A percentile compares a stretch with the other conserved stretches of the same genome.
Evolutionary conservation across 805 yeast species (phyloP).

Genomic region (Candida hungchunana): DNA sequence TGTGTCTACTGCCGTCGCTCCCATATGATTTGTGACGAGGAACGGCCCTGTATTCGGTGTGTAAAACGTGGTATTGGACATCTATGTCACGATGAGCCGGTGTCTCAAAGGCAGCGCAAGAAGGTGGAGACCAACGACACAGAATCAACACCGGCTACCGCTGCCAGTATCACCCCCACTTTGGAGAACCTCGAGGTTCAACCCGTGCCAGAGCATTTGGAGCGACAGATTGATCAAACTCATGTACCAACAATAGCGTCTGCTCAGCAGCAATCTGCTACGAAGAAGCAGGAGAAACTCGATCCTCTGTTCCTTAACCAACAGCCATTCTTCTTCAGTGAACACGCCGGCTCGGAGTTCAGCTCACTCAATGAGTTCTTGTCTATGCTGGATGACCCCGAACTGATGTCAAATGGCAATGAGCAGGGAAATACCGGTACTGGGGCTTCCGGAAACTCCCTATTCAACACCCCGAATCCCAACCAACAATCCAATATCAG

Average conservation of each 20-base stretch:
- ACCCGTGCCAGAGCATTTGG: slow-evolving; percentile 21
- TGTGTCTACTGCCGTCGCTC: slow-evolving; percentile 91
- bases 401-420: slow-evolving; percentile 48
- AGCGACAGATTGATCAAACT: slow-evolving; percentile 15
- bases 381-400: slow-evolving; percentile 86
- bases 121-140: slow-evolving; percentile 15
- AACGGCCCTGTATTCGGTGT: slow-evolving; percentile 75
- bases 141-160: slow-evolving; percentile 2
- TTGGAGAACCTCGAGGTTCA: slow-evolving; percentile 17
- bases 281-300: slow-evolving; percentile 7
- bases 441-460: slow-evolving; percentile 2
- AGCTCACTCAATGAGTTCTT: slow-evolving; percentile 84
- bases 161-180: slow-evolving; percentile 8
- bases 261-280: slow-evolving; percentile 6
- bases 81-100: slow-evolving; percentile 47
- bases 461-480: slow-evolving; percentile 9
- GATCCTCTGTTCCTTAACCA: slow-evolving; percentile 33
- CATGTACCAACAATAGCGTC: too few species aligned
- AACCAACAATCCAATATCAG: slow-evolving; percentile 7
- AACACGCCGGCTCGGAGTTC: slow-evolving; percentile 90
- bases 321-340: slow-evolving; percentile 80
- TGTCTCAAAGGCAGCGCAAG: slow-evolving; percentile 22
- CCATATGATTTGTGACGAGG: slow-evolving; percentile 90
- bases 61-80: slow-evolving; percentile 85
- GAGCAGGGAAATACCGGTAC: slow-evolving; percentile 5